Evolutionary conservation across 176 grass and related monocot genomes (phyloP).

Genomic region (Eremochloa ophiuroides): DNA sequence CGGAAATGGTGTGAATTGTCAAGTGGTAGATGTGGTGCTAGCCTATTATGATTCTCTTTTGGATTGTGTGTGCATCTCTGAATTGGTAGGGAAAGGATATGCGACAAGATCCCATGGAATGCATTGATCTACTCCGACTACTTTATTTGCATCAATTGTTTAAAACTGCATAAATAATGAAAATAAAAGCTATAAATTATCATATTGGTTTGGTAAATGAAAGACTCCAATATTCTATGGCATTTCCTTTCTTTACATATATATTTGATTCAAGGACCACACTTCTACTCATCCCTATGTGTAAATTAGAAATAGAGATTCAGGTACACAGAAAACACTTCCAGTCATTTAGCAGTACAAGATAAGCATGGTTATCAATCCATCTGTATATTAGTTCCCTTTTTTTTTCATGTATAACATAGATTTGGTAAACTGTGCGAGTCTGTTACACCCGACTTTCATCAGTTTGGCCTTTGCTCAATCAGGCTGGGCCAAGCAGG

Average conservation of each 20-base stretch:
- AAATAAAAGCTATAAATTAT: not conserved
- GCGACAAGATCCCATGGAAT: not conserved
- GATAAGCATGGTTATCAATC: not conserved
- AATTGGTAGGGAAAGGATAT: not conserved
- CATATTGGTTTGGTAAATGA: not conserved
- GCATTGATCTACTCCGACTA: not conserved
- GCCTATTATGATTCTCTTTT: not conserved
- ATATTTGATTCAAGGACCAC: not conserved
- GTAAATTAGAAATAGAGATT: not conserved
- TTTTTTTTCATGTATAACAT: not conserved
- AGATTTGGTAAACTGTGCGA: not conserved
- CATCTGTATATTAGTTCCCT: not conserved
- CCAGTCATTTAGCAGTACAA: not conserved
- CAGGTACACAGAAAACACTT: not conserved
- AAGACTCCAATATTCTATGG: not conserved
- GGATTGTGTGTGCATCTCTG: not conserved
- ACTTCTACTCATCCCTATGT: not conserved
- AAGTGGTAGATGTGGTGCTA: not conserved
- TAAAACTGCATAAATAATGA: no score
- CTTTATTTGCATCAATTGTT: constrained; percentile 7
- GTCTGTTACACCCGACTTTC: not conserved
- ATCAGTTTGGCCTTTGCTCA: not conserved
- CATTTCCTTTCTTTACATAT: not conserved
- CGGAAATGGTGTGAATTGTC: not conserved
- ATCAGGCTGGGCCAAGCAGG: not conserved